Base-by-base conservation (phyloP, 2,329 filamentous ascomycete genomes). In the Cladophialophora bantiana region DNA sequence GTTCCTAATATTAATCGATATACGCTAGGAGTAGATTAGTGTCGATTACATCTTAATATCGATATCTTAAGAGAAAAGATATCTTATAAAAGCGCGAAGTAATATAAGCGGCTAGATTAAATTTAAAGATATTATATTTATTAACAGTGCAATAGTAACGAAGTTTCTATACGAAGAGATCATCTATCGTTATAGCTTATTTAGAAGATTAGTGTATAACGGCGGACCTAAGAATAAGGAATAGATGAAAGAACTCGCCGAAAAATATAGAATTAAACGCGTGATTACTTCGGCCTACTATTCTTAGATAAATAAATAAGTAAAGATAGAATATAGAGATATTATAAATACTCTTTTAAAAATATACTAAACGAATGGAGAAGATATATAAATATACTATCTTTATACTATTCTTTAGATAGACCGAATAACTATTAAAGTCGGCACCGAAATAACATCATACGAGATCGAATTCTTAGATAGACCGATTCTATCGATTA, bases 391-490 rank as follows among this genome's bases (percentile, higher is more conserved):
- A 10, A 58, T 58, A 32, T 42, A 42, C 10, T 32, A 58, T 13
- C 34, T 58, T 7, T 32, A 58, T 20, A 12, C 20, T 9, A 10
- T 58, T 26, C 55, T 58, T 15, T 58, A 42, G 36, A 20, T 20
- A 4, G 31, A 58, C 15, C 6, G 20, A 13, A 58, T 58, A 45
- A 58, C 36, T 42, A 42, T 58, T 10, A 58, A 58, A 10, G 2
- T n/a, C 40, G 31, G 6, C 13, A 58, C 7, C 20, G 31, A 35
- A 12, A 58, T 58, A 32, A 58, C 6, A 15, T 13, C n/a, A 2
- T 58, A 58, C 10, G 10, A 58, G 20, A 32, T 58, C 15, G n/a
- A 58, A 45, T 58, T 58, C 10, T 13, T 58, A 10, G 13, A 58
- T 15, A 6, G 18, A n/a, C n/a, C 18, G 18, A 58, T 58, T 9